A percentile compares a stretch with the other conserved stretches of the same genome.
Evolutionary conservation across 2,329 filamentous ascomycete species (phyloP).

Genomic region (Botrytis galanthina): DNA sequence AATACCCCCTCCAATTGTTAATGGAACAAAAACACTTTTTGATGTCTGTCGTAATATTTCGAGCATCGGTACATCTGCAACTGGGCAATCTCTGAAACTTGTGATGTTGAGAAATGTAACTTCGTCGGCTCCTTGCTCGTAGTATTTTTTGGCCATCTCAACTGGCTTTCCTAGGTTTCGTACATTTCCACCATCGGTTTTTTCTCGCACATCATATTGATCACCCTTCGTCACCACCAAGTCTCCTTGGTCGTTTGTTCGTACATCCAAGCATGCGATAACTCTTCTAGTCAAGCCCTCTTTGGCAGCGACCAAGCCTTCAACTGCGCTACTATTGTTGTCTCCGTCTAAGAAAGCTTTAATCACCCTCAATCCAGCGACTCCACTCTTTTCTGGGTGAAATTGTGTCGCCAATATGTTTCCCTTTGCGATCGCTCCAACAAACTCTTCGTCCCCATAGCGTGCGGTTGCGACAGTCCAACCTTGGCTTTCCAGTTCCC

Average conservation of each 20-base stretch:
- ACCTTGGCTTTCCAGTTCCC: conserved; percentile 73
- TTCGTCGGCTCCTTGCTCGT: conserved; percentile 94
- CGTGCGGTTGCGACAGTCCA: conserved; percentile 90
- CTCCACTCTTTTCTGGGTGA: conserved; percentile 95
- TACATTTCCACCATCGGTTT: conserved; percentile 64
- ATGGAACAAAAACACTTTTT: conserved; percentile 88
- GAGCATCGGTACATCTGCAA: conserved; percentile 92
- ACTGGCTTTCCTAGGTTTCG: conserved; percentile 96
- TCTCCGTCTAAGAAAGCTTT: conserved; percentile 81
- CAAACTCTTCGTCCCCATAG: conserved; percentile 86
- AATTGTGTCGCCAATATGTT: conserved; percentile 94
- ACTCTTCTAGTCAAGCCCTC: conserved; percentile 87
- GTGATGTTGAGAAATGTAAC: conserved; percentile 98
- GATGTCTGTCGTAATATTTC: conserved; percentile 86
- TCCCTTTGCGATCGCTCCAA: conserved; percentile 81
- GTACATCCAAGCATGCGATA: conserved; percentile 94
- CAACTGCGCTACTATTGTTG: conserved; percentile 37
- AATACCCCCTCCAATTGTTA: conserved; percentile 95
- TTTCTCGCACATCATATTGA: conserved; percentile 97
- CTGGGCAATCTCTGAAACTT: conserved; percentile 90
- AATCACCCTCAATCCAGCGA: conserved; percentile 79
- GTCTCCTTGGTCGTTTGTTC: conserved; percentile 90
- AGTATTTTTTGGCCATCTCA: conserved; percentile 89
- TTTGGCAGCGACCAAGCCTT: conserved; percentile 34
- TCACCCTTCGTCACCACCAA: conserved; percentile 98